Conservation (phyloP, 2,329 filamentous ascomycete genomes). For the Ascochyta viciae-villosae region DNA sequence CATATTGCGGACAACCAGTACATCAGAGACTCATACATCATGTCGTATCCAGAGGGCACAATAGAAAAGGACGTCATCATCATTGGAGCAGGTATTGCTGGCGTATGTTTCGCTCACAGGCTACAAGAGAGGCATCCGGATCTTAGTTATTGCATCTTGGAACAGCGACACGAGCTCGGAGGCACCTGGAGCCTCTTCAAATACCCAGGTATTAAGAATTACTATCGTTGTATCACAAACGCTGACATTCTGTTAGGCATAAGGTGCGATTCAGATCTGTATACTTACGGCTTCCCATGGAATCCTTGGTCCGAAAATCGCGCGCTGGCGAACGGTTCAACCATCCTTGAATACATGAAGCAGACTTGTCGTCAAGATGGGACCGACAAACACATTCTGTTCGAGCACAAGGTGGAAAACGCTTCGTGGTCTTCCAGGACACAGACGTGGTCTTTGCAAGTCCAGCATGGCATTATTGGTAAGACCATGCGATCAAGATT, state of each 20-base stretch:
- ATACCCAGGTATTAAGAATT: conserved; percentile 51
- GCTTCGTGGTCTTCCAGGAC: conserved; percentile 52
- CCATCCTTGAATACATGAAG: conserved; percentile 51
- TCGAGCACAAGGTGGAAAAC: conserved; percentile 44
- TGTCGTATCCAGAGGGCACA: too few species aligned
- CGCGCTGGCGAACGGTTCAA: conserved; percentile 48
- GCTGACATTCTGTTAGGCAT: conserved; percentile 61
- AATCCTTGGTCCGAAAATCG: conserved; percentile 64
- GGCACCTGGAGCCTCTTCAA: conserved; percentile 79
- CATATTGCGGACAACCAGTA: too few species aligned
- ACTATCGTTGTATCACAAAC: too few species aligned
- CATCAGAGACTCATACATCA: too few species aligned
- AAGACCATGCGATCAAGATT: conserved; percentile 42
- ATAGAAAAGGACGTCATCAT: conserved; percentile 56
- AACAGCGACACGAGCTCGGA: conserved; percentile 67
- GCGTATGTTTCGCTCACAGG: conserved; percentile 75
- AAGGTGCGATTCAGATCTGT: conserved; percentile 53
- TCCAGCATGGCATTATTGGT: background rate
- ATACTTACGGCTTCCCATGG: conserved; percentile 66
- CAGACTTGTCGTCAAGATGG: conserved; percentile 46
- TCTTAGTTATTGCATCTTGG: conserved; percentile 69
- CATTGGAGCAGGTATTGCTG: conserved; percentile 74
- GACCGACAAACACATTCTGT: conserved; percentile 53
- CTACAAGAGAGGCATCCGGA: conserved; percentile 63
- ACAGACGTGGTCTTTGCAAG: conserved; percentile 23